Conservation (phyloP, 495 filamentous ascomycete genomes). For the Bacidia rubella region DNA sequence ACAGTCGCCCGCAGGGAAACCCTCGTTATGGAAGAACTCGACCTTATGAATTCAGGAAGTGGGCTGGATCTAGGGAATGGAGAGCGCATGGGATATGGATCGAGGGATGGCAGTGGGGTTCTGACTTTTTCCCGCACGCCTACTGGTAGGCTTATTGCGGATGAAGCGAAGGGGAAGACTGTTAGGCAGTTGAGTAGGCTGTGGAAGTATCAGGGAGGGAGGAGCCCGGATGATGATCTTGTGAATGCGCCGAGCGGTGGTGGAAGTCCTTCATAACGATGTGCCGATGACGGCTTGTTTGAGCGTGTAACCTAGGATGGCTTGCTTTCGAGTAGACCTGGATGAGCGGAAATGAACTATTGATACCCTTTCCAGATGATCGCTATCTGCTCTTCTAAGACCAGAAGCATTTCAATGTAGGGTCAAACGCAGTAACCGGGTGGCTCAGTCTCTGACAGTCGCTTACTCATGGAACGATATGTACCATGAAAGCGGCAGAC, state of each 20-base stretch:
- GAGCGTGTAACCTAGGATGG: too few relatives aligned
- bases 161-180: constrained; percentile 21
- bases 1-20: constrained; percentile 3
- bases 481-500: too few relatives aligned
- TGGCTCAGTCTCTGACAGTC: too few relatives aligned
- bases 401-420: too few relatives aligned
- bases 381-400: too few relatives aligned
- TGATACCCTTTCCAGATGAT: too few relatives aligned
- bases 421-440: too few relatives aligned
- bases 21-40: background rate
- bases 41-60: constrained; percentile 1
- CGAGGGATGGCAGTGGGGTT: background rate
- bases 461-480: too few relatives aligned
- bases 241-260: background rate
- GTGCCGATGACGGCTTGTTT: background rate
- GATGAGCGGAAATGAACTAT: too few relatives aligned
- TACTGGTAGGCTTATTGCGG: constrained; percentile 9
- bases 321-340: too few relatives aligned
- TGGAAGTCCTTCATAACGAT: background rate
- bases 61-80: constrained; percentile 11
- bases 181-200: constrained; percentile 55
- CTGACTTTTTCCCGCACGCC: constrained; percentile 2
- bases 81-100: constrained; percentile 3
- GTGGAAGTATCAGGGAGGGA: constrained; percentile 57
- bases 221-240: constrained; percentile 25